Evolutionary conservation across 2,329 filamentous ascomycete species (phyloP).

Genomic region (Hymenoscyphus albidus): DNA sequence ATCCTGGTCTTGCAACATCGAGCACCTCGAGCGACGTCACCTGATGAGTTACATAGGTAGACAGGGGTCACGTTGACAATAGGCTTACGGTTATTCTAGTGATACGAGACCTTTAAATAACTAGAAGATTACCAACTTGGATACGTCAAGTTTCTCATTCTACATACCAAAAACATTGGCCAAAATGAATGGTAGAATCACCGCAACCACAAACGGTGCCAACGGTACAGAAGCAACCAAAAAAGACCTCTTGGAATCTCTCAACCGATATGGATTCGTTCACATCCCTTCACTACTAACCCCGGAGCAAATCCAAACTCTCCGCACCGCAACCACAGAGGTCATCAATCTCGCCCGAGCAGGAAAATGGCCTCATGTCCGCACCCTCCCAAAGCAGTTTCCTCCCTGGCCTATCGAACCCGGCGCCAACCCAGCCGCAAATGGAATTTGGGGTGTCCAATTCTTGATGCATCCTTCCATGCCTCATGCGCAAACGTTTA

Average conservation of each 20-base stretch:
- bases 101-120: not conserved
- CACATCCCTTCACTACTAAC: slow-evolving; percentile 63
- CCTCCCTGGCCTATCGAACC: slow-evolving; percentile 68
- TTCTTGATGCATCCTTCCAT: slow-evolving; percentile 75
- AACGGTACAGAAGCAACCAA: slow-evolving; percentile 19
- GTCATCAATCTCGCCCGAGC: slow-evolving; percentile 59
- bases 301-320: slow-evolving; percentile 49
- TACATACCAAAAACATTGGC: not conserved
- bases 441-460: slow-evolving; percentile 87
- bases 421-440: slow-evolving; percentile 40
- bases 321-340: slow-evolving; percentile 56
- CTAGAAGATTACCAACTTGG: not conserved
- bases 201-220: not conserved
- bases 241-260: slow-evolving; percentile 34
- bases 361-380: slow-evolving; percentile 77
- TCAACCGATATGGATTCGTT: slow-evolving; percentile 72
- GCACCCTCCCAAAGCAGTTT: slow-evolving; percentile 85
- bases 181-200: not conserved
- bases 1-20: not conserved
- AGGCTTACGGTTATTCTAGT: not conserved
- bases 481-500: slow-evolving; percentile 58
- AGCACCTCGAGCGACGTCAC: not conserved
- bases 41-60: not conserved
- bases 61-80: not conserved
- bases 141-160: not conserved